Conservation (phyloP, 2,329 filamentous ascomycete species). For the Colletotrichum tofieldiae region DNA sequence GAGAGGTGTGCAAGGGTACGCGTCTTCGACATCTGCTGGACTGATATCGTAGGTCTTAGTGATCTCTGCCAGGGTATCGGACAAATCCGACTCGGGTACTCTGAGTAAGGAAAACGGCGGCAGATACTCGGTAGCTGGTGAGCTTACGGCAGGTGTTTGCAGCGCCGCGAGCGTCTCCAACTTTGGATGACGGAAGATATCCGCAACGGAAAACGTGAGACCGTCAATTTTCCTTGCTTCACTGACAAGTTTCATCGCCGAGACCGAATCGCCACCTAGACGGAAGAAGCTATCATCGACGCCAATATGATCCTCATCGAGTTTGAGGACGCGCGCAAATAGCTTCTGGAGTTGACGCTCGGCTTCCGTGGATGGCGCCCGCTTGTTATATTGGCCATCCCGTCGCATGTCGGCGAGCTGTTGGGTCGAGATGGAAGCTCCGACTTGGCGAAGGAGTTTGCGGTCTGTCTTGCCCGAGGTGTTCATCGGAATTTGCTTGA, state of each 20-base stretch:
- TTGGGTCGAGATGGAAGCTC: not conserved
- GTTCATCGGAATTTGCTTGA: conserved; percentile 45
- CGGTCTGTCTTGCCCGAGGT: conserved; percentile 45
- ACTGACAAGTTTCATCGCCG: conserved; percentile 17
- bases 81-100: not conserved
- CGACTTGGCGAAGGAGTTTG: conserved; percentile 39
- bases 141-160: not conserved
- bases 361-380: conserved; percentile 1
- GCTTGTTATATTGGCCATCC: not conserved
- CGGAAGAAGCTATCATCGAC: conserved; percentile 24
- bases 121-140: not conserved
- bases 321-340: conserved; percentile 6
- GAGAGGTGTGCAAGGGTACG: conserved; percentile 58
- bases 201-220: conserved; percentile 1
- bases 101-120: not conserved
- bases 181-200: conserved; percentile 8
- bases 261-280: conserved; percentile 25
- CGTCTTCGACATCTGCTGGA: conserved; percentile 48
- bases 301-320: not conserved
- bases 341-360: conserved; percentile 11
- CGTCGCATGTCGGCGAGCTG: conserved; percentile 2
- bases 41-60: not conserved
- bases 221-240: not conserved
- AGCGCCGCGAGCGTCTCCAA: conserved; percentile 4
- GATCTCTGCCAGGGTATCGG: not conserved